phyloP scores from a whole-genome alignment of 331 rosid species.

The Telfairia occidentalis region DNA sequence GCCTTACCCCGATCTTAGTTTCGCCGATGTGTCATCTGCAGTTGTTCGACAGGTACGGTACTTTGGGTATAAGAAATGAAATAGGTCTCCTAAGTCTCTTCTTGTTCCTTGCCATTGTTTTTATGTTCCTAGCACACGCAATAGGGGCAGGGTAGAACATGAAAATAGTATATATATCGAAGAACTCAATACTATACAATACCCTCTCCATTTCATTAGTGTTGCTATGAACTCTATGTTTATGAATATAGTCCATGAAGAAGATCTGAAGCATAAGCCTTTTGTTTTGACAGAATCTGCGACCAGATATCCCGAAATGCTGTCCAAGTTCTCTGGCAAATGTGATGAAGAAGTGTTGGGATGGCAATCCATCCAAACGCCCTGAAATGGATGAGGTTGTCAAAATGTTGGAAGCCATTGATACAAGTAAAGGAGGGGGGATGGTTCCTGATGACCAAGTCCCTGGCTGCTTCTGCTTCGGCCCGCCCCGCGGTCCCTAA shows the following conservation, averaged over 20 bases:
- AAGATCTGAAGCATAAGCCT: background rate
- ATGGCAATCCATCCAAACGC: slow-evolving; percentile 48
- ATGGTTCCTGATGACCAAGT: slow-evolving; percentile 47
- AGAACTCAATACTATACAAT: background rate
- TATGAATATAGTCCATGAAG: background rate
- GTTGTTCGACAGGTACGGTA: slow-evolving; percentile 46
- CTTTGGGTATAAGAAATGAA: slow-evolving; percentile 12
- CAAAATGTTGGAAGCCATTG: slow-evolving; percentile 68
- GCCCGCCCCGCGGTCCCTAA: slow-evolving; percentile 47
- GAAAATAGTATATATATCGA: background rate
- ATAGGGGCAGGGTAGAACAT: background rate
- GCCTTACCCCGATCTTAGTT: slow-evolving; percentile 70
- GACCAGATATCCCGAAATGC: slow-evolving; percentile 64
- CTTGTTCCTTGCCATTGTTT: background rate
- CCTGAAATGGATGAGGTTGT: slow-evolving; percentile 82
- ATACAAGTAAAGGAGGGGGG: slow-evolving; percentile 77
- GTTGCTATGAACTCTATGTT: background rate
- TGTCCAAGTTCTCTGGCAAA: slow-evolving; percentile 59
- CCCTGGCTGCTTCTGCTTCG: slow-evolving; percentile 41
- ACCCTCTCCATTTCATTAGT: background rate
- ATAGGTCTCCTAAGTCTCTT: background rate
- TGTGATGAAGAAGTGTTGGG: slow-evolving; percentile 76
- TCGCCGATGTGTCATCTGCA: slow-evolving; percentile 45
- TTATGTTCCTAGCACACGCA: background rate
- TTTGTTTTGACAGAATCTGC: slow-evolving; percentile 40